Evolutionary conservation across 129 eudicot species (phyloP).

Genomic region (Artemisia annua): DNA sequence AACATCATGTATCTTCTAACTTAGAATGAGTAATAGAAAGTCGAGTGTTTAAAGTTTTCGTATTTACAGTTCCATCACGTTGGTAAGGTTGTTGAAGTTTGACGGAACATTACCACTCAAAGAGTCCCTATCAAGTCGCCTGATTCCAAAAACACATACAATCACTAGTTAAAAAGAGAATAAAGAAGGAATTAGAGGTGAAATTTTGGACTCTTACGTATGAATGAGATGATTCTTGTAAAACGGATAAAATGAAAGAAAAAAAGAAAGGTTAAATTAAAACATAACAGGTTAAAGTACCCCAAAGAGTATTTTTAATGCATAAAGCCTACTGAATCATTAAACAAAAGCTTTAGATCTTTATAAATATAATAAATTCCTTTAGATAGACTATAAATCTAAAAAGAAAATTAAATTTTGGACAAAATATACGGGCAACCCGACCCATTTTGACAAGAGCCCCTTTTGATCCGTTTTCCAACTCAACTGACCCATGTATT

Average conservation of each 20-base stretch:
- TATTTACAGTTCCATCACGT: conserved; percentile 34
- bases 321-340: neutral
- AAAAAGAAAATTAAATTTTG: neutral
- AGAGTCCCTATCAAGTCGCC: conserved; percentile 44
- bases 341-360: too few species aligned
- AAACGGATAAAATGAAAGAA: too few species aligned
- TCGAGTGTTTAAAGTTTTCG: neutral
- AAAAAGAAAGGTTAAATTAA: neutral
- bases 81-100: conserved; percentile 39
- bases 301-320: neutral
- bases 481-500: neutral
- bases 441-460: neutral
- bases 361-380: too few species aligned
- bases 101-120: conserved; percentile 43
- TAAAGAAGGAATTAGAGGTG: neutral
- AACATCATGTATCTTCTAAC: neutral
- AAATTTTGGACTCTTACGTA: neutral
- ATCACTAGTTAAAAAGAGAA: neutral
- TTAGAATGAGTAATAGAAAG: neutral
- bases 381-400: too few species aligned
- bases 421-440: neutral
- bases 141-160: conserved; percentile 25
- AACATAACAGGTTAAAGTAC: neutral
- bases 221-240: too few species aligned
- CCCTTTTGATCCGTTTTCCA: neutral